These are phyloP conservation scores for Oropetium thomaeum DNA, from an alignment of 176 grass and related monocot species.

Conservation along the genomic window DNA sequence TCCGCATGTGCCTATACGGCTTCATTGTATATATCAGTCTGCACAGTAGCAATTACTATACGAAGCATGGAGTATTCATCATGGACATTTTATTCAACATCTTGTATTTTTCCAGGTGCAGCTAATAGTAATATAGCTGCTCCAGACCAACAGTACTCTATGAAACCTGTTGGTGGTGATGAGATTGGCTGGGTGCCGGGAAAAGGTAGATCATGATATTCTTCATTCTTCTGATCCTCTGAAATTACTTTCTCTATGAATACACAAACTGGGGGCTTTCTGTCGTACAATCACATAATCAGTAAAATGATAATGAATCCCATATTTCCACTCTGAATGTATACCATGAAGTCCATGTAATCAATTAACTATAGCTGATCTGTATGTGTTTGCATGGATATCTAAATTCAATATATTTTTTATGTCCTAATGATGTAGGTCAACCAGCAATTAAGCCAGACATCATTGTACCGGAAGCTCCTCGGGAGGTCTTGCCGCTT, in stretches of 20 bases:
- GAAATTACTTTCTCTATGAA: conserved; percentile 2
- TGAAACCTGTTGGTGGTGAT: conserved; percentile 37
- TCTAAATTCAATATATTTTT: conserved; percentile 28
- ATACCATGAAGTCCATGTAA: not conserved
- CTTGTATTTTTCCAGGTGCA: conserved; percentile 37
- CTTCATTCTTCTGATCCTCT: not conserved
- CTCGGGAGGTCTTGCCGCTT: conserved; percentile 45
- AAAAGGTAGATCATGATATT: conserved; percentile 27
- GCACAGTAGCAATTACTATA: conserved; percentile 22
- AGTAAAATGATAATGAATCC: conserved; percentile 4
- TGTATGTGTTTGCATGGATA: conserved; percentile 1
- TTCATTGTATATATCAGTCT: conserved; percentile 16
- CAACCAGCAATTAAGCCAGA: conserved; percentile 27
- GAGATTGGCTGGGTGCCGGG: conserved; percentile 33
- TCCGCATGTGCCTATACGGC: not conserved
- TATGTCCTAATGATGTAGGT: conserved; percentile 33
- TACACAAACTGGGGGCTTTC: not conserved
- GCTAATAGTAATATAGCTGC: conserved; percentile 27
- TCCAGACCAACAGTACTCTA: conserved; percentile 38
- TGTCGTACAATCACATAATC: not conserved
- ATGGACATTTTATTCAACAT: conserved; percentile 7
- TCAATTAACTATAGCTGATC: not conserved
- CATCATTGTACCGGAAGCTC: conserved; percentile 39
- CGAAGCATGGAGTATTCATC: conserved; percentile 19
- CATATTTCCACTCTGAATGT: conserved; percentile 17